phyloP scores from a whole-genome alignment of 2,329 filamentous ascomycete genomes.

The Fusarium pseudocircinatum region DNA sequence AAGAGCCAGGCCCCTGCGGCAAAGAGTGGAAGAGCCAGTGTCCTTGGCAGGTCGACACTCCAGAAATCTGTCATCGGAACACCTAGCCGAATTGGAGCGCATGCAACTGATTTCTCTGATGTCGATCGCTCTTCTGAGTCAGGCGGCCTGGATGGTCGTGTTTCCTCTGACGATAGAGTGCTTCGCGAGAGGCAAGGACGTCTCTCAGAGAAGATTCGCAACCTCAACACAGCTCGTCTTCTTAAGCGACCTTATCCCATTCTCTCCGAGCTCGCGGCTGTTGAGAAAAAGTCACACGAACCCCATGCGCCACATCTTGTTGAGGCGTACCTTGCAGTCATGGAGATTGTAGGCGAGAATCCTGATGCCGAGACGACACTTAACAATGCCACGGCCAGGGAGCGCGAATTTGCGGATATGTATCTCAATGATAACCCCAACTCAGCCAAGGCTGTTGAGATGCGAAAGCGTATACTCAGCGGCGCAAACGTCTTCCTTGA shows the following conservation, averaged over 20 bases:
- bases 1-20: slow-evolving; percentile 61
- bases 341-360: slow-evolving; percentile 80
- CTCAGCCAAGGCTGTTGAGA: slow-evolving; percentile 69
- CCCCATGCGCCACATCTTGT: slow-evolving; percentile 78
- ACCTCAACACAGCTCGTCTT: slow-evolving; percentile 78
- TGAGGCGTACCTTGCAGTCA: slow-evolving; percentile 84
- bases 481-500: slow-evolving; percentile 86
- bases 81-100: slow-evolving; percentile 72
- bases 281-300: slow-evolving; percentile 76
- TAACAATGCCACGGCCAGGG: slow-evolving; percentile 72
- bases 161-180: slow-evolving; percentile 74
- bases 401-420: slow-evolving; percentile 78
- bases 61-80: slow-evolving; percentile 89
- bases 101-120: slow-evolving; percentile 74
- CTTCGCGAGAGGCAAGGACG: slow-evolving; percentile 85
- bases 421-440: slow-evolving; percentile 81
- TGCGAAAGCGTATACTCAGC: slow-evolving; percentile 81
- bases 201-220: slow-evolving; percentile 81
- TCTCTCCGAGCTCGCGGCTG: slow-evolving; percentile 77
- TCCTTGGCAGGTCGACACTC: slow-evolving; percentile 70
- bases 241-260: slow-evolving; percentile 76
- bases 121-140: slow-evolving; percentile 67
- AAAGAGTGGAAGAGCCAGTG: slow-evolving; percentile 59
- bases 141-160: slow-evolving; percentile 55
- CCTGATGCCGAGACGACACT: slow-evolving; percentile 66